A percentile compares a stretch with the other conserved stretches of the same genome.
phyloP scores from a whole-genome alignment of 2,329 filamentous ascomycete genomes.

The Bipolaris zeicola region DNA sequence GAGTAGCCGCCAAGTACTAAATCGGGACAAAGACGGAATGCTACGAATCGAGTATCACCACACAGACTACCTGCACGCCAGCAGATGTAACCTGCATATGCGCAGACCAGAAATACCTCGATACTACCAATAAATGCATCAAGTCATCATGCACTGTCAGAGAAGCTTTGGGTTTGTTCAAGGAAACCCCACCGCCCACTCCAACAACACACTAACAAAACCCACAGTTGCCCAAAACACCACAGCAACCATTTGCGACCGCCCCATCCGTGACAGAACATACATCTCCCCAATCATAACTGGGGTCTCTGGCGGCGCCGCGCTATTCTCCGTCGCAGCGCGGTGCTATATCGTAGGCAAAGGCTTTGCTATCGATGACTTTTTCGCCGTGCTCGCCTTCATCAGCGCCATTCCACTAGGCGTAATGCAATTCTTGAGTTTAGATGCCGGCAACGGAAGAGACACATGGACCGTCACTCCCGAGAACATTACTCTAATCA shows the following conservation, averaged over 20 bases:
- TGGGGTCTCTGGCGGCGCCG: constrained; percentile 16
- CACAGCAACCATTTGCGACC: constrained; percentile 43
- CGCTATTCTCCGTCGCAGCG: constrained; percentile 39
- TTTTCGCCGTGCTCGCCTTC: constrained; percentile 16
- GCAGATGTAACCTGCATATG: constrained; percentile 19
- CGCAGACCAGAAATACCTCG: constrained; percentile 1
- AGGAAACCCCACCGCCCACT: neutral
- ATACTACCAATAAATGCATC: constrained; percentile 14
- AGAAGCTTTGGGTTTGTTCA: constrained; percentile 16
- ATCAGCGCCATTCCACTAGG: constrained; percentile 17
- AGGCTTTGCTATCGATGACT: constrained; percentile 17
- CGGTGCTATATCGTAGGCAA: constrained; percentile 21
- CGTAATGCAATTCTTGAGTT: constrained; percentile 17
- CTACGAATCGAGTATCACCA: neutral
- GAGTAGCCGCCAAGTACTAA: no score
- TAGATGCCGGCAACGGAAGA: constrained; percentile 50
- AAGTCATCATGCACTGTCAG: constrained; percentile 14
- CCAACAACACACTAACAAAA: neutral
- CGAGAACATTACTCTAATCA: constrained; percentile 23
- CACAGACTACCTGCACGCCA: constrained; percentile 9
- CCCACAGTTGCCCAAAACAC: constrained; percentile 45
- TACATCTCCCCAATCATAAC: constrained; percentile 36
- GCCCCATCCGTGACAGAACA: constrained; percentile 43
- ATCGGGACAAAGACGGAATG: neutral
- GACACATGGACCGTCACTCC: constrained; percentile 57